Base-by-base conservation (phyloP, 1,139 yeast species). In the Pichia sp. region DNA sequence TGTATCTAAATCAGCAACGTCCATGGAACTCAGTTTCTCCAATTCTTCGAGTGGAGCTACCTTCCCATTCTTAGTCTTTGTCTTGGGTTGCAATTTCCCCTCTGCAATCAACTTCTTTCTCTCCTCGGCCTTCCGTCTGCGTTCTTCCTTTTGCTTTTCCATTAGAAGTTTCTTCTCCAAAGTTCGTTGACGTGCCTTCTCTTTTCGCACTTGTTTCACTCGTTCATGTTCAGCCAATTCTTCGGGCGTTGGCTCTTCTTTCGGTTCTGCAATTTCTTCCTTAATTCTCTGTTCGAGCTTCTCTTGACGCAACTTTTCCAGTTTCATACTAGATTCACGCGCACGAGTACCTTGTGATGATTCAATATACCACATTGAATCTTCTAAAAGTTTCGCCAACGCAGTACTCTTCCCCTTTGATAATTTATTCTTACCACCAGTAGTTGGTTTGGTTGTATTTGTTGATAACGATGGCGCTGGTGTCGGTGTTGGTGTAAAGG, bases 341-440 rank as follows among this genome's bases (percentile, higher is more conserved):
- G 23, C 26, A 24, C 22, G 31, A 11, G 16, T 24, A 8, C 42
- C 36, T 15, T 30, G 25, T 17, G 35, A 13, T 7, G 35, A 27
- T 24, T 37, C 36, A 13, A 30, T 32, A 33, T 40, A 33, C 43
- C 43, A 40, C 18, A 23, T 17, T 14, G 39, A 34, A 18, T 34
- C 40, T 19, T 34, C 39, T 16, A 40, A 29, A 10, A 40, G 19
- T 12, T 34, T 29, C 2, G 38, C 39, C 15, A 40, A 20, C 16
- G 17, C 22, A 14, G 16, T 22, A 12, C 11, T 28, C 6, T 15
- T 12, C 17, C 13, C 27, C 17, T 14, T 19, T 27, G 30, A 30
- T 29, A 41, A 24, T 22, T 29, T 38, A 32, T 31, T 33, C 6
- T n/a, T n/a, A n/a, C n/a, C n/a, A n/a, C n/a, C n/a, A n/a, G n/a